Conservation (phyloP, 352 stramenopile species). For the Peronospora tabacina region DNA sequence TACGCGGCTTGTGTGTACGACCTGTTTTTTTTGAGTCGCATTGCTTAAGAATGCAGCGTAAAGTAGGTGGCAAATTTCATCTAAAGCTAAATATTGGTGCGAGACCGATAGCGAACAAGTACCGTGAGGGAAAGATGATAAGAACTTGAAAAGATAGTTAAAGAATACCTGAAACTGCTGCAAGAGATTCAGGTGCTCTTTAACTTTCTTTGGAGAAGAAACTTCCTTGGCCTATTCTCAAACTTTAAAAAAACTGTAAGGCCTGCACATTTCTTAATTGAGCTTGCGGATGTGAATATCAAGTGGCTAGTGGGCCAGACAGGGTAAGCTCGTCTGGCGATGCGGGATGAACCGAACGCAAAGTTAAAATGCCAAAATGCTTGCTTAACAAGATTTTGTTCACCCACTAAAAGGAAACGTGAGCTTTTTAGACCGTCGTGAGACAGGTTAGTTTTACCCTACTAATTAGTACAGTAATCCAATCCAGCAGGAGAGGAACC, state of each 20-base stretch:
- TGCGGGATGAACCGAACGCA: too few species aligned
- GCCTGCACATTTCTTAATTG: too few species aligned
- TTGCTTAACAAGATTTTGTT: too few species aligned
- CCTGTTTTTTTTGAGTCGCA: constrained; percentile 66
- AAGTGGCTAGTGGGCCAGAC: too few species aligned
- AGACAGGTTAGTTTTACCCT: constrained; percentile 23
- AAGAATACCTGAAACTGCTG: constrained; percentile 16
- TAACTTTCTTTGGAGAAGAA: too few species aligned
- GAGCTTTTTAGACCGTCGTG: constrained; percentile 19
- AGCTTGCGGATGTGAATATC: too few species aligned
- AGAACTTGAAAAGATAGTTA: constrained; percentile 24
- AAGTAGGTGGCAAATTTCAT: constrained; percentile 85
- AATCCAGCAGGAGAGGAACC: constrained; percentile 90
- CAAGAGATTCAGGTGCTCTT: too few species aligned
- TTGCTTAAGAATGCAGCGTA: constrained; percentile 84
- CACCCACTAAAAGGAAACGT: constrained; percentile 21
- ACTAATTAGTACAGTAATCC: constrained; percentile 60
- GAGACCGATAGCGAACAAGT: constrained; percentile 83
- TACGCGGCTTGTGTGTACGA: constrained; percentile 33
- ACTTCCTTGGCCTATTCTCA: too few species aligned
- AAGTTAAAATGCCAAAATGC: too few species aligned
- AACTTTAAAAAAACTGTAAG: too few species aligned
- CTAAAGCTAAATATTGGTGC: constrained; percentile 87
- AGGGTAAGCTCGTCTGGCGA: too few species aligned
- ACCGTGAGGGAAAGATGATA: constrained; percentile 42